Percentiles rank a stretch among this genome's conserved stretches.
Conservation (phyloP, 2,329 filamentous ascomycete species). For the Botryosphaeria dothidea region DNA sequence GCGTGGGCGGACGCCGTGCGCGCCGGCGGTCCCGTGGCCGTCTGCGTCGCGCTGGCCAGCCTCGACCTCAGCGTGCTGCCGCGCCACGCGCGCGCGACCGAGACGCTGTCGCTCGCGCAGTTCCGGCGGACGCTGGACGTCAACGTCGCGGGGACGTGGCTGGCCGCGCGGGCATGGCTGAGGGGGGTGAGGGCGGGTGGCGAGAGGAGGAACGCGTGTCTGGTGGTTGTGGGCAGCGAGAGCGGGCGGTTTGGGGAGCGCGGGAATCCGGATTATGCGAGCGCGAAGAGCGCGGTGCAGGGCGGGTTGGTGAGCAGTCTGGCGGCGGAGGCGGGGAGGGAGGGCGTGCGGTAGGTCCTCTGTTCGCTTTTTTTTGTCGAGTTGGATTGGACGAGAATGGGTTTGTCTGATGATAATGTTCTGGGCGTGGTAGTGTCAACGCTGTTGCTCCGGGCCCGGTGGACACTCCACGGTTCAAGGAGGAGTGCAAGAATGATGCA, state of each 20-base stretch:
- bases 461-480: slow-evolving; percentile 44
- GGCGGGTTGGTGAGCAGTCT: slow-evolving; percentile 45
- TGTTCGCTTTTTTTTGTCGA: neutral
- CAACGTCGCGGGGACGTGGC: slow-evolving; percentile 40
- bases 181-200: slow-evolving; percentile 33
- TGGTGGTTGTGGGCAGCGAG: slow-evolving; percentile 50
- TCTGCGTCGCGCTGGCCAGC: slow-evolving; percentile 46
- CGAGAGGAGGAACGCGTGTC: slow-evolving; percentile 37
- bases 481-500: slow-evolving; percentile 42
- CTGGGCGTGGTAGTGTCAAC: slow-evolving; percentile 39
- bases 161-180: slow-evolving; percentile 47
- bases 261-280: slow-evolving; percentile 47
- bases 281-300: slow-evolving; percentile 50
- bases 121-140: slow-evolving; percentile 44
- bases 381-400: too few relatives aligned
- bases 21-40: slow-evolving; percentile 39
- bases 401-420: neutral
- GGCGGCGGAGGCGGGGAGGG: slow-evolving; percentile 42
- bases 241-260: slow-evolving; percentile 47
- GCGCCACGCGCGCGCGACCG: slow-evolving; percentile 37
- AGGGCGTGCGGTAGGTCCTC: slow-evolving; percentile 26
- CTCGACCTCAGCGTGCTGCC: slow-evolving; percentile 46
- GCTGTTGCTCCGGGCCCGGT: slow-evolving; percentile 50
- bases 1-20: slow-evolving; percentile 37
- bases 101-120: slow-evolving; percentile 42